Evolutionary conservation across 2,329 filamentous ascomycete species (phyloP), one percentile per base, ranked within the genome.

Genomic region (Bipolaris victoriae): DNA sequence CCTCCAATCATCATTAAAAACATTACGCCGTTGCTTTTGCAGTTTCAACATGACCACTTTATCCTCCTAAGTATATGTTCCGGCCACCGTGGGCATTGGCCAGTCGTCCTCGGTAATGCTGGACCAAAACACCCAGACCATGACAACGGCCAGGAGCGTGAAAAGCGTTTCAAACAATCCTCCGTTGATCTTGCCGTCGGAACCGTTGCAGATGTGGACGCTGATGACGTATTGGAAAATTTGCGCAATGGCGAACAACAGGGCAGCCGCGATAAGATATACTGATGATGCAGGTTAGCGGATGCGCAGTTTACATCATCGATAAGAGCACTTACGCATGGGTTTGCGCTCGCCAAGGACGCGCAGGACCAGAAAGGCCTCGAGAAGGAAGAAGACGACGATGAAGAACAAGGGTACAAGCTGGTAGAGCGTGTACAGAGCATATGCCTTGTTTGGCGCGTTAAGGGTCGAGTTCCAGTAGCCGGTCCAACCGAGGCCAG

Each of bases 81-180:
- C 74, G 31, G 71, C 68, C 7, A 76, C 71, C 7, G 73, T 71
- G 16, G 83, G 81, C 76, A 85, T 82, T 2, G 93, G 92, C 95
- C 95, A 99, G 80, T 97, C 94, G 71, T 99, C 95, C 79, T 99
- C 95, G 15, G 95, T 99, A 70, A 99, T 99, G 80, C 92, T 97
- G 45, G 92, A 96, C 95, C 95, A 99, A 82, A 99, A 99, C 55
- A 91, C 78, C 93, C 95, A 99, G 63, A 97, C 80, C 78, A 87
- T 87, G 16, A 91, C 83, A 4, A 99, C 92, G 0, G 93, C 84
- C 11, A 94, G 80, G 0, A 97, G 82, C 0, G 93, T 98, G 80
- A 99, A 98, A 6, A 98, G 81, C 0, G 93, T 96, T 77, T 97
- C 86, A 76, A 99, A 99, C 0, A 99, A 79, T 5, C 94, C 87